Conservation (phyloP, 1,284 basidiomycete genomes). For the Boletus smithii region DNA sequence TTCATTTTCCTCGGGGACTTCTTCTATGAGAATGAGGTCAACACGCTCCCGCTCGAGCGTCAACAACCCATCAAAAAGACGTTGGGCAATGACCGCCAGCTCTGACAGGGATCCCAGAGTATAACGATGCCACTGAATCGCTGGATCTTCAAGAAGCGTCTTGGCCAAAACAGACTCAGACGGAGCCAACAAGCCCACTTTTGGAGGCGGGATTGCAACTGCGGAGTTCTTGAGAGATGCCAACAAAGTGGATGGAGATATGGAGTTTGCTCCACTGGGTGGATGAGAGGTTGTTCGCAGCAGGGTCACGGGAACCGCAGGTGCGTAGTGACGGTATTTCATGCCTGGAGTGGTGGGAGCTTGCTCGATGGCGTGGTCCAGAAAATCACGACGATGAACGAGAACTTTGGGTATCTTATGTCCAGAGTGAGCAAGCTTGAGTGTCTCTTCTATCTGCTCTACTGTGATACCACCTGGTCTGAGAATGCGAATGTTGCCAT, state of each 20-base stretch:
- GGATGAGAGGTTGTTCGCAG: conserved; percentile 53
- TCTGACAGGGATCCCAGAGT: conserved; percentile 60
- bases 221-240: conserved; percentile 36
- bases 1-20: conserved; percentile 75
- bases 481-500: conserved; percentile 78
- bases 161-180: conserved; percentile 58
- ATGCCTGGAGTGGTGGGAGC: conserved; percentile 97
- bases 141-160: conserved; percentile 36
- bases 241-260: conserved; percentile 39
- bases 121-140: conserved; percentile 52
- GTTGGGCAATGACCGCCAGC: conserved; percentile 71
- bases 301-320: conserved; percentile 78
- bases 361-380: conserved; percentile 59
- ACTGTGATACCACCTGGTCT: conserved; percentile 92
- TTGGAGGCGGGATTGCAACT: conserved; percentile 29
- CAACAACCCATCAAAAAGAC: conserved; percentile 87
- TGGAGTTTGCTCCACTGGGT: conserved; percentile 32
- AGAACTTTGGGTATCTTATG: conserved; percentile 52
- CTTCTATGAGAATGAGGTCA: conserved; percentile 86
- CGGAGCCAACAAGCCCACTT: conserved; percentile 69
- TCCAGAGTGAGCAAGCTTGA: conserved; percentile 45
- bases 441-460: conserved; percentile 73
- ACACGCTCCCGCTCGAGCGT: conserved; percentile 75
- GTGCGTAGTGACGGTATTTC: conserved; percentile 99
- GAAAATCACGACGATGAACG: conserved; percentile 74